Evolutionary conservation across 2,329 filamentous ascomycete species (phyloP).

Genomic region (Pseudogymnoascus sp.): DNA sequence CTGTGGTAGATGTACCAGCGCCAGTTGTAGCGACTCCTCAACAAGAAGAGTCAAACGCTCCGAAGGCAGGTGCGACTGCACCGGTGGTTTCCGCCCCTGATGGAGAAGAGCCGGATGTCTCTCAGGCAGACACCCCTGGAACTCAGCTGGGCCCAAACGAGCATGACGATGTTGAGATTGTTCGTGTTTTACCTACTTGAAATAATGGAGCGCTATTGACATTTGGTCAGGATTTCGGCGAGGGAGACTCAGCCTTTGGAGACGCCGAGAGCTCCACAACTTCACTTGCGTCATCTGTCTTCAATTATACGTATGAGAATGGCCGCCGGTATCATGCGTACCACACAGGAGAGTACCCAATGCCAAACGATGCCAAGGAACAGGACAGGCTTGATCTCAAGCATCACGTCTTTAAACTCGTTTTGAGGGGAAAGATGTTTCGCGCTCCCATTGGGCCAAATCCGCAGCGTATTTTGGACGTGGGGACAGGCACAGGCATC

Average conservation of each 20-base stretch:
- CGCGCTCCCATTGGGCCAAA: constrained; percentile 21
- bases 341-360: constrained; percentile 32
- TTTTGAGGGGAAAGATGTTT: constrained; percentile 22
- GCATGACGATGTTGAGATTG: constrained; percentile 7
- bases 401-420: constrained; percentile 23
- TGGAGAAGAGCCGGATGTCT: neutral
- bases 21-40: no score
- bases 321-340: constrained; percentile 20
- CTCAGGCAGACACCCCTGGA: neutral
- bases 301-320: constrained; percentile 20
- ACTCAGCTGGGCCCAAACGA: neutral
- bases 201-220: neutral
- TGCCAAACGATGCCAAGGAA: constrained; percentile 23
- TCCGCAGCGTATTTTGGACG: constrained; percentile 18
- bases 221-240: constrained; percentile 1
- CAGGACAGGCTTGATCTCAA: constrained; percentile 25
- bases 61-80: neutral
- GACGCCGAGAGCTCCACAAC: constrained; percentile 8
- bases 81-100: neutral
- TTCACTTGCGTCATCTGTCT: constrained; percentile 17
- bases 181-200: neutral
- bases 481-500: constrained; percentile 19
- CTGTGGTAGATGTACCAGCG: neutral
- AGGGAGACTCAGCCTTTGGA: constrained; percentile 6
- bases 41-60: neutral